A percentile compares a stretch with the other conserved stretches of the same genome.
phyloP scores from a whole-genome alignment of 2,329 filamentous ascomycete genomes.

The Phoma sp. region DNA sequence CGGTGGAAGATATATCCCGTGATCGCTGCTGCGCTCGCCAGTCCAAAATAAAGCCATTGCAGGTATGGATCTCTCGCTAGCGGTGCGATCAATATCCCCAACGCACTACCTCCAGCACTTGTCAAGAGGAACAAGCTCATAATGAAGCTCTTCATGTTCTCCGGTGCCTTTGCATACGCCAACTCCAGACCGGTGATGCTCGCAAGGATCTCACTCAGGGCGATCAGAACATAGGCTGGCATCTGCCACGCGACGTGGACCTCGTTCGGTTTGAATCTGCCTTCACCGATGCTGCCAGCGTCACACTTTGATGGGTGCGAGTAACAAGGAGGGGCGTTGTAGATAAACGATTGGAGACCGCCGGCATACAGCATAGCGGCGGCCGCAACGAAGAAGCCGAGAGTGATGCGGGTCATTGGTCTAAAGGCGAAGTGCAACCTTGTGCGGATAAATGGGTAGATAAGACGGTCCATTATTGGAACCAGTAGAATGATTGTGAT shows the following conservation, averaged over 20 bases:
- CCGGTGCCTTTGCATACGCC: conserved; percentile 57
- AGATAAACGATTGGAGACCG: conserved; percentile 65
- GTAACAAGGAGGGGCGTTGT: conserved; percentile 62
- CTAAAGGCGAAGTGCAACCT: conserved; percentile 50
- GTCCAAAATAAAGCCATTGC: conserved; percentile 70
- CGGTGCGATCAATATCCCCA: conserved; percentile 69
- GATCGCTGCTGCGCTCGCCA: conserved; percentile 59
- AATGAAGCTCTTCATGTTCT: conserved; percentile 58
- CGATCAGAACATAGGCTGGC: conserved; percentile 56
- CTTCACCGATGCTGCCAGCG: conserved; percentile 37
- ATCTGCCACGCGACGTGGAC: conserved; percentile 56
- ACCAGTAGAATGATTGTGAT: conserved; percentile 57
- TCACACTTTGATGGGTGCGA: conserved; percentile 50
- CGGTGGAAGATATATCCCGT: conserved; percentile 63
- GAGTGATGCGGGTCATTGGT: conserved; percentile 62
- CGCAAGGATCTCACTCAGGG: conserved; percentile 56
- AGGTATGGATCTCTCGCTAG: conserved; percentile 69
- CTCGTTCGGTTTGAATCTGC: conserved; percentile 48
- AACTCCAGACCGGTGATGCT: conserved; percentile 58
- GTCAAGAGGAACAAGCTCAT: conserved; percentile 68
- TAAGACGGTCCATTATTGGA: conserved; percentile 53
- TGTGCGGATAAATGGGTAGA: conserved; percentile 56
- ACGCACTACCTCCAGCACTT: conserved; percentile 64
- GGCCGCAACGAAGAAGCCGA: conserved; percentile 62
- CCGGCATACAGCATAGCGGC: conserved; percentile 64